phyloP scores from a whole-genome alignment of 176 grass and related monocot genomes.

The Phyllostachys edulis region DNA sequence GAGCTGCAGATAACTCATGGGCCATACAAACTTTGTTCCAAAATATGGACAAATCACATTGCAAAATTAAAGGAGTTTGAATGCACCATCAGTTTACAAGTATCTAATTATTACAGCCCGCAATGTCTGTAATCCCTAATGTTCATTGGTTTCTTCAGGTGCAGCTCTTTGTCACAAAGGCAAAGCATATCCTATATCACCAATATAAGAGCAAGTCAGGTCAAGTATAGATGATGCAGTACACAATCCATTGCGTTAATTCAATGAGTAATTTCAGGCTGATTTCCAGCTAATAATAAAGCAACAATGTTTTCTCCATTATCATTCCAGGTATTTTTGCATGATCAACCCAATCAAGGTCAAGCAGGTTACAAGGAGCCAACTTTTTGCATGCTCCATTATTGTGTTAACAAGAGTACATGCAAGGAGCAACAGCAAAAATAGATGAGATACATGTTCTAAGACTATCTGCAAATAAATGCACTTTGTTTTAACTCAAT shows the following conservation, averaged over 20 bases:
- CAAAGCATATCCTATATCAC: conserved; percentile 56
- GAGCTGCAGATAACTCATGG: background rate
- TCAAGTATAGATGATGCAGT: background rate
- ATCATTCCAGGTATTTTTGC: background rate
- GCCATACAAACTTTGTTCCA: background rate
- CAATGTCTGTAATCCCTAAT: conserved; percentile 31
- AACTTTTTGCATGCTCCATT: conserved; percentile 19
- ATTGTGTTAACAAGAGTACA: conserved; percentile 7
- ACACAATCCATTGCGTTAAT: background rate
- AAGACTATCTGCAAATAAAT: conserved; percentile 22
- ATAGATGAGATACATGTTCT: background rate
- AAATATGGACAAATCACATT: background rate
- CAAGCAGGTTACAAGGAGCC: conserved; percentile 20
- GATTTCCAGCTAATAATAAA: background rate
- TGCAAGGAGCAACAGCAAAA: background rate
- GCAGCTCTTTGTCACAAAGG: conserved; percentile 51
- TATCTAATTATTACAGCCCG: conserved; percentile 22
- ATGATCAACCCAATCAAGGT: background rate
- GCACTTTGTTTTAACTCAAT: conserved; percentile 34
- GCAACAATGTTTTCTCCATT: background rate
- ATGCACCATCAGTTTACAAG: background rate
- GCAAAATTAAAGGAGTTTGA: background rate
- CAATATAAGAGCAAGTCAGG: conserved; percentile 35
- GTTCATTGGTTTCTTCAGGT: conserved; percentile 33
- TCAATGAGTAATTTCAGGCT: background rate